Evolutionary conservation across 345 rosid species (phyloP), one percentile per base, ranked within the genome.

Genomic region (Eucalyptus paniculata): DNA sequence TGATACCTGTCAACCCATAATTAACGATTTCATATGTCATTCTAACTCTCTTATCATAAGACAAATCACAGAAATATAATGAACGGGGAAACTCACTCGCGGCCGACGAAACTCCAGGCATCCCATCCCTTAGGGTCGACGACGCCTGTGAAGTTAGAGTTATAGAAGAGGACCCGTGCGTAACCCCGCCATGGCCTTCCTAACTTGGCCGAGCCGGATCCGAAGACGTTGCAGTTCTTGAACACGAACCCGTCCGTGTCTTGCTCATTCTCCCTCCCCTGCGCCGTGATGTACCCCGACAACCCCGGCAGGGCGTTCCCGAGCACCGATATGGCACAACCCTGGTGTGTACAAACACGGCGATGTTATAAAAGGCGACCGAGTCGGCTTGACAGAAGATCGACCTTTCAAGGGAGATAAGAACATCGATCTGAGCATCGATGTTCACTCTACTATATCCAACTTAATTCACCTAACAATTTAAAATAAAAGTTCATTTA

Each of bases 181-280:
- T 83, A 91, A 2, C 42, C 85, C 90, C 97, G 91, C 97, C 97
- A 95, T 6, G 97, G 94, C 89, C 97, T 94, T 6, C 96, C 97
- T 34, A 96, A 34, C 15, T 40, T 89, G 17, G 94, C n/a, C 17
- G 88, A 34, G 10, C 95, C 95, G 26, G 1, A 69, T 6, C 96
- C 97, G 54, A 49, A 53, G 5, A 96, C 93, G 8, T 45, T 62
- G 90, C 96, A 94, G 44, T 87, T 50, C 91, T 92, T 95, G 94
- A 96, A 96, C 54, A 96, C 94, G 87, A 96, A 95, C 60, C 95
- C 96, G 30, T 88, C 91, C 17, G 91, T 10, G 10, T 94, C 97
- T 7, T 45, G 34, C 28, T 92, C 92, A 44, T 62, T 86, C 1
- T 16, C 44, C 90, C 98, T 93, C 88, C 94, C 95, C 45, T 96